Evolutionary conservation across 2,329 filamentous ascomycete species (phyloP), one percentile per base, ranked within the genome.

Genomic region (Aaosphaeria arxii): DNA sequence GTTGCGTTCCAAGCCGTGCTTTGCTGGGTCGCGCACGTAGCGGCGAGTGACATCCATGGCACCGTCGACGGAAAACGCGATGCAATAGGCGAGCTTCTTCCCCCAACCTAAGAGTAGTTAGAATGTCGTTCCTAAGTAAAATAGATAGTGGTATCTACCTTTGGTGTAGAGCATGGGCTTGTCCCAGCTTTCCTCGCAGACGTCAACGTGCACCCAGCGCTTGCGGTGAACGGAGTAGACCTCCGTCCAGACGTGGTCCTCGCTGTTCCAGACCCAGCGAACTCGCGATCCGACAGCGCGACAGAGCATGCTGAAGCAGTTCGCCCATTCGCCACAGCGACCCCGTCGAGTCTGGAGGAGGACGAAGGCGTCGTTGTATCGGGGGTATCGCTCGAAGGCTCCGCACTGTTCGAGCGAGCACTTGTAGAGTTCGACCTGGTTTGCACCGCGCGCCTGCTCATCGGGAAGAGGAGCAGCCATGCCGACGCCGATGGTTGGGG

Each of bases 281-380:
- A 96, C 91, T 52, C 92, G 83, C 51, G 88, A 89, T 43, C 92
- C 92, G 11, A 97, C 84, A 4, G 94, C 94, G 51, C 92, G 84
- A 77, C 92, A 97, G 45, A 99, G 81, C 94, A 97, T 97, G 74
- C 87, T 92, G 75, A 99, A 99, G 78, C 91, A 96, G 74, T 96
- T 97, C 57, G 90, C 91, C 91, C 94, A 97, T 75, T 99, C 94
- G 52, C 94, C 94, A 52, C 87, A 87, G 58, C 94, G 86, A 33
- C 94, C 94, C 58, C 88, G 82, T 58, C 89, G 80, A 30, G 90
- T 95, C 70, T 96, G 88, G 40, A 99, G 76, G 51, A 97, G 74
- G 44, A 91, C 86, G 85, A 95, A 97, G 29, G 96, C 92, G 67
- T 99, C 92, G 50, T 89, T 92, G 70, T 96, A 97, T 51, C 94